Base-by-base conservation (phyloP, 108 stramenopile genomes). In the Chaetoceros tenuissimus region DNA sequence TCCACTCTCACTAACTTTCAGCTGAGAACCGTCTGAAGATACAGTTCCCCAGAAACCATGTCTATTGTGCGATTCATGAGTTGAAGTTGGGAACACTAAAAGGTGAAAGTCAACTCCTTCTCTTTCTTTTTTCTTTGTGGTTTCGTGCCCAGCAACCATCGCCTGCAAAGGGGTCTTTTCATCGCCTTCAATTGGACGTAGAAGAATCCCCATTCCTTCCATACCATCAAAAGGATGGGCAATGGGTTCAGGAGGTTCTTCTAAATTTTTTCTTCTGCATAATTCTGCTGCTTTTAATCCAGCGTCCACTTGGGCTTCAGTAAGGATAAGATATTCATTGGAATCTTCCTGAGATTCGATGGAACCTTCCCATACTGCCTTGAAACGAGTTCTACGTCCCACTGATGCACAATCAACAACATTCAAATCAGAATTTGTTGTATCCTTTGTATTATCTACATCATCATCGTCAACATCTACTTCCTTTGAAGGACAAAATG, bases 261-360 rank as follows among this genome's bases (percentile, higher is more conserved):
- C 20, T 26, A 22, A 30, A 40, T 28, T 67, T 44, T 28, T 56
- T 66, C 23, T 53, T 60, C 50, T 75, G 64, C 25, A 82, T 57
- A 49, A 18, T 28, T 71, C 63, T 8, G 72, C 83, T 21, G 90
- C 86, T 57, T 82, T 78, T 10, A 82, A 49, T 30, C 90, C 90
- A n/a, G 90, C 90, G 24, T 63, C 43, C 0, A 82, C 86, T 64
- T 92, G 90, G 10, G 75, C 82, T 60, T 92, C 84, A 3, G 90
- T 92, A 48, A 92, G 68, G 25, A 88, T 30, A 52, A 92, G 56
- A 22, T 28, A 57, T 30, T 52, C 46, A 46, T 48, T 27, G 13
- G 72, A 53, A 17, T 63, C 78, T 61, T 43, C 44, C 53, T 60
- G 71, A 72, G 34, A 56, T 53, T 22, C 55, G 51, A 13, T 67